Evolutionary conservation across 257 asterid genomes (phyloP).

Genomic region (Jacaranda mimosifolia): DNA sequence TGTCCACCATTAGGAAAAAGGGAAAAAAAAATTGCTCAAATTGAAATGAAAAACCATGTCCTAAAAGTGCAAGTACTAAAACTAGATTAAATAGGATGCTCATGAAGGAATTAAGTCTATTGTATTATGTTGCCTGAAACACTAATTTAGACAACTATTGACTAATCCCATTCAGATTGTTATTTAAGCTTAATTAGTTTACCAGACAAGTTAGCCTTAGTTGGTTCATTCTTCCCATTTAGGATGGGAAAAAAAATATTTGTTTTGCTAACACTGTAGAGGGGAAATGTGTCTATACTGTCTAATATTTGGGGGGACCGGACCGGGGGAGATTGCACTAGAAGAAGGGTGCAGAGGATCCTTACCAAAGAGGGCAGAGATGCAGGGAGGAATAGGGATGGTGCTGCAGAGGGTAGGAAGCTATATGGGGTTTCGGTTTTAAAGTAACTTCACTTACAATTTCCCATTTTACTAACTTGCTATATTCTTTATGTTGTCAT

Average conservation of each 20-base stretch:
- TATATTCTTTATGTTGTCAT: slow-evolving; percentile 11
- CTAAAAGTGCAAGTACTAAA: background rate
- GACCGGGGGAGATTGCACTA: background rate
- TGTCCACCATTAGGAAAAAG: background rate
- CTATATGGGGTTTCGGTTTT: background rate
- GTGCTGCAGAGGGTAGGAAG: background rate
- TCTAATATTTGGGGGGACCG: background rate
- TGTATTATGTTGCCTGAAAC: background rate
- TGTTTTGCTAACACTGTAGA: background rate
- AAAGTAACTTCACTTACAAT: background rate
- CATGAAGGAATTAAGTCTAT: background rate
- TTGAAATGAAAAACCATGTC: slow-evolving; percentile 13
- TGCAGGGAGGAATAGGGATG: background rate
- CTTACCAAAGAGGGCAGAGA: background rate
- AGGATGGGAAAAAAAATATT: background rate
- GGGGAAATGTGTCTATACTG: too few relatives aligned
- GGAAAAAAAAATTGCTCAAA: background rate
- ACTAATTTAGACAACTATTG: too few relatives aligned
- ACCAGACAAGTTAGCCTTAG: background rate
- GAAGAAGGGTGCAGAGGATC: background rate
- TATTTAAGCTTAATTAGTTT: background rate
- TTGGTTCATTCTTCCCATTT: background rate
- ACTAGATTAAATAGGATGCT: background rate
- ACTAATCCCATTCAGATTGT: background rate
- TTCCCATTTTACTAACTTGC: slow-evolving; percentile 8